Evolutionary conservation across 441 rosid genomes (phyloP), one percentile per base, ranked within the genome.

Genomic region (Raphanus hybrid): DNA sequence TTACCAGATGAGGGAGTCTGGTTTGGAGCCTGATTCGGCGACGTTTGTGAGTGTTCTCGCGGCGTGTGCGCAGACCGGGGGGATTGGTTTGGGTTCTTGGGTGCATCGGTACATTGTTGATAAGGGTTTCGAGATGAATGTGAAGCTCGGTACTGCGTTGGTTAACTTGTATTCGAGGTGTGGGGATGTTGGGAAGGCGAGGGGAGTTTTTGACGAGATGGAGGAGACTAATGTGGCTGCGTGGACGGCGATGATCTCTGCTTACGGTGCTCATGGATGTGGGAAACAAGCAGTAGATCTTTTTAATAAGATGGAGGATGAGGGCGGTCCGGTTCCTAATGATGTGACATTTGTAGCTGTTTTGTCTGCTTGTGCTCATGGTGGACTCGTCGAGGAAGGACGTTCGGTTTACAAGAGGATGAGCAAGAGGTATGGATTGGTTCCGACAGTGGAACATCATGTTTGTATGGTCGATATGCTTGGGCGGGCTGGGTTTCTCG

Each of bases 191-290:
- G 78, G 37, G 37, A 90, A 80, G 67, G 86, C 96, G 0, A 69
- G 88, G 26, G 87, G 88, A 73, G 89, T 90, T 62, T 92, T 93
- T 71, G 87, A 90, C 82, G 71, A 54, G 4, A 84, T 92, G 87
- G 78, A 67, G 4, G 92, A 90, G 80, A 86, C 73, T 63, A 93
- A 91, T 77, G 93, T 91, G 12, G 78, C 90, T 77, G 85, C 97
- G 77, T 94, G 97, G 97, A 94, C 96, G 7, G 89, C 92, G 7
- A 90, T 92, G 94, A 88, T 94, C 82, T 90, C 97, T 20, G 93
- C 92, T 64, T 94, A 89, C 70, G 98, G 93, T 43, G 85, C 80
- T 74, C 91, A 92, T 78, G 97, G 98, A 60, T 78, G 78, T 81
- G 98, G 94, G 64, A 67, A 35, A 48, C 76, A 83, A 77, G 97